Conservation (phyloP, 2,329 filamentous ascomycete species). For the Chrysoporthe cubensis region DNA sequence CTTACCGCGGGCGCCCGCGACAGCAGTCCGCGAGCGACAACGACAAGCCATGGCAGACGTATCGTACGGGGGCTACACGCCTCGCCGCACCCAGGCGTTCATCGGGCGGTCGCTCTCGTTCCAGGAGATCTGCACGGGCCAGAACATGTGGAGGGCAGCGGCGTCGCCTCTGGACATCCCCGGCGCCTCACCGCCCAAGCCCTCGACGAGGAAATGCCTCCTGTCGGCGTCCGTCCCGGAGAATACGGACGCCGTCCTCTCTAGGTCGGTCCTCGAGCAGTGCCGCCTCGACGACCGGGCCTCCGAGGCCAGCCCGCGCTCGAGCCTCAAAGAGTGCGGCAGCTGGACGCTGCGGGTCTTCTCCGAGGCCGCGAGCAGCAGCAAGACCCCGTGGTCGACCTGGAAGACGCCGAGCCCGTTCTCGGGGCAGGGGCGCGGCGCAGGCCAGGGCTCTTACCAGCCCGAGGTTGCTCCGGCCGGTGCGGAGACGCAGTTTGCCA, state of each 20-base stretch:
- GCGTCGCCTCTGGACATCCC: slow-evolving; percentile 20
- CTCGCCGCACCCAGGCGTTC: not conserved
- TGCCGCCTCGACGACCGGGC: slow-evolving; percentile 17
- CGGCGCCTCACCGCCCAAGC: not conserved
- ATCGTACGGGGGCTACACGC: not conserved
- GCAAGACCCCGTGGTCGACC: slow-evolving; percentile 13
- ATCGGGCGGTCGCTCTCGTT: slow-evolving; percentile 7
- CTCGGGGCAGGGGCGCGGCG: not conserved
- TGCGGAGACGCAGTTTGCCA: not conserved
- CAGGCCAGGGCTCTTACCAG: not conserved
- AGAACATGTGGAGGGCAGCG: slow-evolving; percentile 6
- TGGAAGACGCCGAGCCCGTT: not conserved
- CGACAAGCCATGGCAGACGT: slow-evolving; percentile 8
- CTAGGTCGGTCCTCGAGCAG: slow-evolving; percentile 23
- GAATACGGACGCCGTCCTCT: slow-evolving; percentile 17
- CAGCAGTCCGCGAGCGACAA: not conserved
- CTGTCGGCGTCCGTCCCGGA: slow-evolving; percentile 19
- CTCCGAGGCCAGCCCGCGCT: not conserved
- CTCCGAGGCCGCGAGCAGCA: slow-evolving; percentile 12
- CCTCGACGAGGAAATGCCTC: not conserved
- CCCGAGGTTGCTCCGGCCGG: not conserved
- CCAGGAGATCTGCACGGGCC: not conserved
- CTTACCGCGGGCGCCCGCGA: not conserved
- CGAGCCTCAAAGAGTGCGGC: slow-evolving; percentile 9
- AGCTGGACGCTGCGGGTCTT: slow-evolving; percentile 21